Conservation (phyloP, 2,329 filamentous ascomycete genomes). For the Coniochaeta ligniaria region DNA sequence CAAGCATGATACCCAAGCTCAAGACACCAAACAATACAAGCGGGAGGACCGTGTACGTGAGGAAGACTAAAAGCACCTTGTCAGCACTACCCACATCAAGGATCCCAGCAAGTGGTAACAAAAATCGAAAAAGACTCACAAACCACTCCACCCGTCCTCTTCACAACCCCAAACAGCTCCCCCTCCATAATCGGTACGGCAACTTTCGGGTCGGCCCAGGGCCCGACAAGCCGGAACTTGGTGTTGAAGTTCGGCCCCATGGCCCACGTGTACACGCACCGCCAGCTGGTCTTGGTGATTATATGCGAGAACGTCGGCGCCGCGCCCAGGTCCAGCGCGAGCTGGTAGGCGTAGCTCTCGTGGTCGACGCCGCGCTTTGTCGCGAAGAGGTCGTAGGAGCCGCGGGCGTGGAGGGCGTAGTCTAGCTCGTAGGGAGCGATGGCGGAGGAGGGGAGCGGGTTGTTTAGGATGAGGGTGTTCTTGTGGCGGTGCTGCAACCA, state of each 20-base stretch:
- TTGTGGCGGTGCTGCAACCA: conserved; percentile 25
- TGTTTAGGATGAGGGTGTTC: conserved; percentile 5
- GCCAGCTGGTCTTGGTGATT: conserved; percentile 21
- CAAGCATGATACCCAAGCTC: background rate
- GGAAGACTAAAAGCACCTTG: background rate
- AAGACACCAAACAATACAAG: background rate
- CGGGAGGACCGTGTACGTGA: background rate
- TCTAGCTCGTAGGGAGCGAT: conserved; percentile 28
- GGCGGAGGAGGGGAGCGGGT: conserved; percentile 8
- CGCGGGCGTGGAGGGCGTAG: conserved; percentile 29
- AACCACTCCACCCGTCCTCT: conserved; percentile 25
- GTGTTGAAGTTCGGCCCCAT: conserved; percentile 41
- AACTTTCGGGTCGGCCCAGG: conserved; percentile 29
- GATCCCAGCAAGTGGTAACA: background rate
- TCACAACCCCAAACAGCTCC: conserved; percentile 32
- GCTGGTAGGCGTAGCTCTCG: conserved; percentile 41
- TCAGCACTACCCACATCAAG: background rate
- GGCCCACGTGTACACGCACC: conserved; percentile 35
- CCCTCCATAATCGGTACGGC: conserved; percentile 30
- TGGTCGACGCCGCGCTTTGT: conserved; percentile 37
- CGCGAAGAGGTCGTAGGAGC: conserved; percentile 23
- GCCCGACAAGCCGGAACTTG: conserved; percentile 38
- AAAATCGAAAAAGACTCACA: conserved; percentile 23
- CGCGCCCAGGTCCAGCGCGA: conserved; percentile 37
- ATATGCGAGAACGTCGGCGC: conserved; percentile 30